These are phyloP conservation scores for Plectranthus barbatus DNA, from an alignment of 257 asterid species.

Conservation along the genomic window DNA sequence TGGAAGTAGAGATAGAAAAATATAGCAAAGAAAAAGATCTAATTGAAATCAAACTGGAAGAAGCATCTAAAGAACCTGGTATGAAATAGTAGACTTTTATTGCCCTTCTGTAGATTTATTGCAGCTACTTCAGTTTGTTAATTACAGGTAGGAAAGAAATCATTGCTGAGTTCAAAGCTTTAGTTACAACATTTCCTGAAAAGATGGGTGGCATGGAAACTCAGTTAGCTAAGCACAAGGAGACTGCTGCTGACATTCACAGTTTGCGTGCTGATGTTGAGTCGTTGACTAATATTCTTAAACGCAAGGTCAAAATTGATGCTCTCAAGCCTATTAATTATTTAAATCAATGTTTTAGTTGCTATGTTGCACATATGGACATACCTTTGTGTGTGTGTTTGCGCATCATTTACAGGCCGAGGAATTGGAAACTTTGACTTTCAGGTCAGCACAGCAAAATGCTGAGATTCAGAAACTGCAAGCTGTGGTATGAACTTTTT, in stretches of 20 bases:
- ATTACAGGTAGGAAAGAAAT: constrained; percentile 85
- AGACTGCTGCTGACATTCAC: constrained; percentile 70
- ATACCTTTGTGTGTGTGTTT: neutral
- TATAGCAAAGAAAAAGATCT: constrained; percentile 38
- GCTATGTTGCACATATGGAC: neutral
- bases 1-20: constrained; percentile 63
- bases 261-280: constrained; percentile 66
- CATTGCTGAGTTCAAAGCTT: constrained; percentile 64
- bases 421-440: constrained; percentile 54
- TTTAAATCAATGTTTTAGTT: constrained; percentile 6
- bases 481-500: constrained; percentile 46
- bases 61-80: constrained; percentile 85
- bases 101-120: neutral
- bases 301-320: constrained; percentile 52
- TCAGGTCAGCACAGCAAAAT: constrained; percentile 60
- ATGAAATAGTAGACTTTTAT: neutral
- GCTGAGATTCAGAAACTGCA: constrained; percentile 64
- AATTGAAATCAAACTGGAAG: constrained; percentile 58
- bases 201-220: constrained; percentile 86
- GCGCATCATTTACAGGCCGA: constrained; percentile 34
- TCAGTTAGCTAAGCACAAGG: constrained; percentile 71
- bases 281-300: constrained; percentile 55
- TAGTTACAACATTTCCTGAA: constrained; percentile 88
- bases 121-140: constrained; percentile 7
- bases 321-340: neutral